Base-by-base conservation (phyloP, 2,329 filamentous ascomycete species). In the Sporothrix variecibatus region DNA sequence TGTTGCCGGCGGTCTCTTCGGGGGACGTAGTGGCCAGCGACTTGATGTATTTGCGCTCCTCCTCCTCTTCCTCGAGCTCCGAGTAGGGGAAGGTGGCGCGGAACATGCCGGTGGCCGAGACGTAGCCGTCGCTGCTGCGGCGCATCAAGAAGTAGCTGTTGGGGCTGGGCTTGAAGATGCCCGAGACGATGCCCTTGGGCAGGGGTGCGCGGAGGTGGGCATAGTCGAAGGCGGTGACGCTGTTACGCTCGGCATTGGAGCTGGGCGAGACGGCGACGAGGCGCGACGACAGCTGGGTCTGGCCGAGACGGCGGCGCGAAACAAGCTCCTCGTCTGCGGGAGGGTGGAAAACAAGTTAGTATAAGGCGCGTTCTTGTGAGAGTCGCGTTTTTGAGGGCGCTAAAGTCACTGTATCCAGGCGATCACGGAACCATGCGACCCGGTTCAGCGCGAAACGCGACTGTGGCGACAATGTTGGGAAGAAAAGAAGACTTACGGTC, bases 121-220 rank as follows among this genome's bases (percentile, higher is more conserved):
- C 90, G 82, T 89, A 96, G 76, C 94, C 94, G 81, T 97, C 94
- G 80, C 90, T 90, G 83, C 93, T 95, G 78, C 93, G 92, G 83
- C 94, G 91, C 93, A 99, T 99, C 78, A 99, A 85, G 82, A 98
- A 99, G 84, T 99, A 99, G 78, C 94, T 96, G 81, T 94, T 94
- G 5, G 96, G 95, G 81, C 91, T 91, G 75, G 91, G 92, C 80
- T 93, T 92, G 86, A 98, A 98, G 79, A 99, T 97, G 80, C 96
- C 96, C 6, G 95, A 97, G 38, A 91, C 90, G 78, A 98, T 91
- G 77, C 96, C 94, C 83, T 95, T 96, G 69, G 96, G 96, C 65
- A 99, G 85, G 17, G 96, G 95, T 75, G 95, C 95, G 80, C 95
- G 93, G 69, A 99, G 87, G 82, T 99, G 96, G 77, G 95, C 95